These are phyloP conservation scores for Kwoniella europaea DNA, from an alignment of 768 basidiomycete species.

Conservation along the genomic window DNA sequence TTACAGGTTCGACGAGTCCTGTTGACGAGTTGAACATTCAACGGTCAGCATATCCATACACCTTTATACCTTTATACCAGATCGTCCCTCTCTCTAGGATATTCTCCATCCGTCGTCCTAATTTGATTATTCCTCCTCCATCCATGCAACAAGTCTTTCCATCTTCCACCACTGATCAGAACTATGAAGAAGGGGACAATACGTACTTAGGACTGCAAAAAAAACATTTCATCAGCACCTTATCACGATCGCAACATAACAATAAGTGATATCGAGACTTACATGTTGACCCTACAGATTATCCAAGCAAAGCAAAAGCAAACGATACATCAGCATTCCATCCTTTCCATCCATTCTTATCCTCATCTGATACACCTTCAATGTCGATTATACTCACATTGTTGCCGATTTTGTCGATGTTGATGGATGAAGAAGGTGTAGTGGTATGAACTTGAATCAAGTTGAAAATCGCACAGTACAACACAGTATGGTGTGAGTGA, in stretches of 20 bases:
- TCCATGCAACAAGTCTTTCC: not conserved
- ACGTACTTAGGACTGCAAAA: conserved; percentile 51
- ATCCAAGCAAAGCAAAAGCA: conserved; percentile 20
- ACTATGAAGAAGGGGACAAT: not conserved
- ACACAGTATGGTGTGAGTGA: conserved; percentile 8
- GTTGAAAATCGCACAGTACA: conserved; percentile 6
- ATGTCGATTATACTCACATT: conserved; percentile 36
- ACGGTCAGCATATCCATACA: conserved; percentile 23
- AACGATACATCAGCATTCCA: conserved; percentile 34
- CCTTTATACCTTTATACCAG: conserved; percentile 5
- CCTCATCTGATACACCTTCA: not conserved
- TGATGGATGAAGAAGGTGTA: conserved; percentile 30
- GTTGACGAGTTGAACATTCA: conserved; percentile 18
- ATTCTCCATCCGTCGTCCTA: not conserved
- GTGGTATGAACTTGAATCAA: not conserved
- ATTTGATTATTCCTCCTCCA: not conserved
- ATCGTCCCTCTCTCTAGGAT: not conserved
- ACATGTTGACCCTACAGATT: conserved; percentile 56
- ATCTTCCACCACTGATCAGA: not conserved
- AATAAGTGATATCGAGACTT: conserved; percentile 25
- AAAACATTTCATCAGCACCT: conserved; percentile 31
- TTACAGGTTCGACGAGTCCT: conserved; percentile 96
- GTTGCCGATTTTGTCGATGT: conserved; percentile 27
- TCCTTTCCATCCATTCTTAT: conserved; percentile 7
- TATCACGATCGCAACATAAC: not conserved